phyloP scores from a whole-genome alignment of 768 basidiomycete species.

The Galerina sulciceps region DNA sequence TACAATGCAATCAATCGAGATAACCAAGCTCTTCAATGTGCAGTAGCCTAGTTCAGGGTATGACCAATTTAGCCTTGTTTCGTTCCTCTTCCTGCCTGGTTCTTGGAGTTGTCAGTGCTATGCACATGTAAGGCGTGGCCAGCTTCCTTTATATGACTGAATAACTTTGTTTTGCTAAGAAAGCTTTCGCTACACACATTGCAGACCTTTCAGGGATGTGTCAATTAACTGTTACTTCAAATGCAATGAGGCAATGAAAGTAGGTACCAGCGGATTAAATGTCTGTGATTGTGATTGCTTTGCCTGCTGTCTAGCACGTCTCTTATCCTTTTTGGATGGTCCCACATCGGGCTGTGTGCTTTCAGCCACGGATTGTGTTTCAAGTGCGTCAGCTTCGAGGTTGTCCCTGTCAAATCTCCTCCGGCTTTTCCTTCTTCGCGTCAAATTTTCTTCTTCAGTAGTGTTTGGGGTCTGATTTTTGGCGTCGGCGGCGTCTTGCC shows the following conservation, averaged over 20 bases:
- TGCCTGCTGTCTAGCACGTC: constrained; percentile 70
- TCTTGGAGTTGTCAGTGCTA: constrained; percentile 1
- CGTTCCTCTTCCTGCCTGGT: constrained; percentile 20
- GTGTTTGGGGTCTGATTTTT: neutral
- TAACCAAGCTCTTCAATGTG: no score
- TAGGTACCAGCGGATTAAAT: neutral
- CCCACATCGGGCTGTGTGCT: constrained; percentile 17
- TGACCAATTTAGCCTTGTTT: constrained; percentile 16
- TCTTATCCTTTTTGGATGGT: constrained; percentile 78
- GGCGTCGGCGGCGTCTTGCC: neutral
- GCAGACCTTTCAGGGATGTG: constrained; percentile 43
- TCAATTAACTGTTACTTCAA: neutral
- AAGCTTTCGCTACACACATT: constrained; percentile 72
- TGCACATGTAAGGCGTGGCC: constrained; percentile 65
- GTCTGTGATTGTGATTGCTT: constrained; percentile 36
- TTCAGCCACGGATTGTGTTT: constrained; percentile 2
- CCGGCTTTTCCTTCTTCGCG: constrained; percentile 6
- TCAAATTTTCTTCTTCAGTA: neutral
- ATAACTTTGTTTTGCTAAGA: constrained; percentile 72
- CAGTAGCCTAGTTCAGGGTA: neutral
- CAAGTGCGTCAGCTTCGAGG: neutral
- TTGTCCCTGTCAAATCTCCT: neutral
- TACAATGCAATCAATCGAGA: no score
- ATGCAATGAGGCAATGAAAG: neutral
- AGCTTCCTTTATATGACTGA: constrained; percentile 69